Evolutionary conservation across 2,329 filamentous ascomycete species (phyloP).

Genomic region (Botryotinia convoluta): DNA sequence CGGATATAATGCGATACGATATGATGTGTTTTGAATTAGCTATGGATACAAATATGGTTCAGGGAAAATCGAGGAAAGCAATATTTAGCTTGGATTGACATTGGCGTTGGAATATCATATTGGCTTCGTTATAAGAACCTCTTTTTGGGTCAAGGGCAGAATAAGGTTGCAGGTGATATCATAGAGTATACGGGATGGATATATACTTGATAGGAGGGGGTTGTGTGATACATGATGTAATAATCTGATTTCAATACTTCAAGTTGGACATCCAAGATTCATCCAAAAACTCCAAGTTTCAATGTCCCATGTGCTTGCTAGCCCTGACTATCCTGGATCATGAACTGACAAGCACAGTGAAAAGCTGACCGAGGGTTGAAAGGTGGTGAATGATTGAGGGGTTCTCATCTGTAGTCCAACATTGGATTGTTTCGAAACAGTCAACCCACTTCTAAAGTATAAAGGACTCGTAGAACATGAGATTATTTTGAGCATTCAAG

Average conservation of each 20-base stretch:
- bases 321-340: not conserved
- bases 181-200: not conserved
- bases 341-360: not conserved
- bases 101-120: not conserved
- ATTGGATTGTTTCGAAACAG: not conserved
- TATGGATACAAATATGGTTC: not conserved
- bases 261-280: not conserved
- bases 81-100: not conserved
- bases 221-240: not conserved
- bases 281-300: not conserved
- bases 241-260: not conserved
- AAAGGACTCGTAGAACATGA: not conserved
- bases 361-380: not conserved
- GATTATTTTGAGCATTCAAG: not conserved
- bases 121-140: not conserved
- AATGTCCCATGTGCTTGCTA: not conserved
- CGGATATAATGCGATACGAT: not conserved
- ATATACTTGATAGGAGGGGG: too few species aligned
- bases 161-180: not conserved
- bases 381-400: not conserved
- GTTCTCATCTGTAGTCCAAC: not conserved
- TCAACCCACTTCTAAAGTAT: not conserved
- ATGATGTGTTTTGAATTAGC: not conserved
- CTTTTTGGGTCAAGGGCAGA: not conserved
- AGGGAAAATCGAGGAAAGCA: not conserved